A percentile compares a stretch with the other conserved stretches of the same genome.
phyloP scores from a whole-genome alignment of 169 alveolate species.

The Plasmodium ovale region DNA sequence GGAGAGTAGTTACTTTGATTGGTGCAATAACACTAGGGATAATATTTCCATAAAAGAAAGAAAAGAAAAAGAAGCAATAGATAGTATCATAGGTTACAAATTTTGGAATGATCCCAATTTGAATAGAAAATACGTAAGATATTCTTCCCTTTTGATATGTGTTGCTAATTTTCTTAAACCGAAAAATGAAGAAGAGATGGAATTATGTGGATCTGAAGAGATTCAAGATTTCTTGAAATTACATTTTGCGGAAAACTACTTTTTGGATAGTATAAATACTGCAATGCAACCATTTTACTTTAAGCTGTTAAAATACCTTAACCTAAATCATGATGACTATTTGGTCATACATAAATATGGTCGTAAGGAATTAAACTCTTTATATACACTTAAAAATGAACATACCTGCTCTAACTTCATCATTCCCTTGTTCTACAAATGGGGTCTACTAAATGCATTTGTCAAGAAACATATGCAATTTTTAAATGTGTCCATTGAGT shows the following conservation, averaged over 20 bases:
- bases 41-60: neutral
- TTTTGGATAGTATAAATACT: constrained; percentile 56
- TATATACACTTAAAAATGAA: constrained; percentile 35
- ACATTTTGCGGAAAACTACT: constrained; percentile 39
- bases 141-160: constrained; percentile 44
- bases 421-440: constrained; percentile 44
- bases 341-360: constrained; percentile 24
- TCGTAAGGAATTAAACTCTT: constrained; percentile 21
- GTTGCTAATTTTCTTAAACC: constrained; percentile 56
- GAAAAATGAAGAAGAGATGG: constrained; percentile 52
- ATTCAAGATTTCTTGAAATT: constrained; percentile 28
- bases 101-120: constrained; percentile 2
- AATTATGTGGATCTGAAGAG: constrained; percentile 41
- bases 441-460: constrained; percentile 29
- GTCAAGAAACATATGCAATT: constrained; percentile 3
- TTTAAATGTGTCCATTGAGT: constrained; percentile 29
- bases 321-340: constrained; percentile 42
- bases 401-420: constrained; percentile 22
- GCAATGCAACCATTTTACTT: constrained; percentile 63
- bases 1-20: too few species aligned
- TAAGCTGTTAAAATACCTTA: constrained; percentile 55
- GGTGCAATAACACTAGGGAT: neutral
- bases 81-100: neutral
- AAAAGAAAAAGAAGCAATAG: neutral
- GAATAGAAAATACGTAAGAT: constrained; percentile 36